These are phyloP conservation scores for Lentinula guzmanii DNA, from an alignment of 768 basidiomycete species.

Conservation along the genomic window DNA sequence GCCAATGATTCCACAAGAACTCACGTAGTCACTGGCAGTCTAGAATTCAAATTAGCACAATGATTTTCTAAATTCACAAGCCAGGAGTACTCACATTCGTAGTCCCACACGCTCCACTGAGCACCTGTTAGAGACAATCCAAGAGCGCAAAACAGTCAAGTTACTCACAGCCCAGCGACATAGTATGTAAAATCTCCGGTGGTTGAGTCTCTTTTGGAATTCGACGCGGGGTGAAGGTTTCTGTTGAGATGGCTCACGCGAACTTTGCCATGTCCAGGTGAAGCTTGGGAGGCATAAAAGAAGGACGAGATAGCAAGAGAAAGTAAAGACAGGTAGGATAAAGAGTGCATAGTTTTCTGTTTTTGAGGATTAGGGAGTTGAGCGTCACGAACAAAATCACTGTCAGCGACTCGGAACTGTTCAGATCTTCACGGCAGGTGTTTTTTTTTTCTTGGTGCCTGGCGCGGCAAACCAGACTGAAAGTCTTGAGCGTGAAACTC, in stretches of 20 bases:
- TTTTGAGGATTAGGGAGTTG: neutral
- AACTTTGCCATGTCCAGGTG: neutral
- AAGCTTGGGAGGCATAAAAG: neutral
- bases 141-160: neutral
- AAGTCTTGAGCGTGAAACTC: no score
- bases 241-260: neutral
- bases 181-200: slow-evolving; percentile 1
- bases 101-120: slow-evolving; percentile 38
- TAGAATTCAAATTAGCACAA: neutral
- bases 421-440: neutral
- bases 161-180: neutral
- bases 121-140: neutral
- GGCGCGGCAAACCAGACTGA: neutral
- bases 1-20: slow-evolving; percentile 7
- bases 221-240: neutral
- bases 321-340: slow-evolving; percentile 1
- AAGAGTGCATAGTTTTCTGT: slow-evolving; percentile 2
- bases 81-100: slow-evolving; percentile 10
- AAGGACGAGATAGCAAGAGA: neutral
- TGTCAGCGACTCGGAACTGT: neutral
- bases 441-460: neutral
- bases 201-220: neutral
- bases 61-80: neutral
- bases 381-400: neutral
- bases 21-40: slow-evolving; percentile 20